Conservation (phyloP, 352 stramenopile genomes). For the Globisporangium polare region DNA sequence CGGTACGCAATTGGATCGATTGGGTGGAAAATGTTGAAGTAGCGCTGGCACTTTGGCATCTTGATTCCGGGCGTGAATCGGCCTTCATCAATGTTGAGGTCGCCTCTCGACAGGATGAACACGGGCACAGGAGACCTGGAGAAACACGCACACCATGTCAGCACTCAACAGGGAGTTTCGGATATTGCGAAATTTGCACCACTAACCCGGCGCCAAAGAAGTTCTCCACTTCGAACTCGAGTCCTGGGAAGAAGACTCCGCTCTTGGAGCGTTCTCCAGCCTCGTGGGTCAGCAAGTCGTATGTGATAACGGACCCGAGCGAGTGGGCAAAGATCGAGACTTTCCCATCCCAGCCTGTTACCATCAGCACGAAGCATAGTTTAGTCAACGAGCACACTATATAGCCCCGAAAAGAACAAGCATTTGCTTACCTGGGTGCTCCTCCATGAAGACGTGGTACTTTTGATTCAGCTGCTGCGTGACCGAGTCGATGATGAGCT, state of each 20-base stretch:
- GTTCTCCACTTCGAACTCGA: conserved; percentile 86
- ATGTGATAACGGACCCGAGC: conserved; percentile 89
- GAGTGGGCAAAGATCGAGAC: conserved; percentile 90
- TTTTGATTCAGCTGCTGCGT: conserved; percentile 86
- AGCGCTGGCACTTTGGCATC: conserved; percentile 71
- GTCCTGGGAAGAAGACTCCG: conserved; percentile 65
- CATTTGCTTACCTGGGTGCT: conserved; percentile 52
- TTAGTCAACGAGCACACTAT: not conserved
- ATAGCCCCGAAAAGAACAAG: too few species aligned
- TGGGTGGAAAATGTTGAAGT: conserved; percentile 91
- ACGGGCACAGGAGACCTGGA: conserved; percentile 74
- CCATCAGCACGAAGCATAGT: not conserved
- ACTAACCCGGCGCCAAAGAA: conserved; percentile 81
- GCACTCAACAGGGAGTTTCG: not conserved
- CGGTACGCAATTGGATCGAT: conserved; percentile 91
- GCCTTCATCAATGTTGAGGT: conserved; percentile 72
- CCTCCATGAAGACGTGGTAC: conserved; percentile 88
- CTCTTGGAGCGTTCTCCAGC: conserved; percentile 53
- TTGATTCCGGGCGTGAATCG: conserved; percentile 78
- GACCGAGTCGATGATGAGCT: conserved; percentile 90
- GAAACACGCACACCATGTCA: not conserved
- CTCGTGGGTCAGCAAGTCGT: conserved; percentile 88
- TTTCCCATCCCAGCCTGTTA: conserved; percentile 75
- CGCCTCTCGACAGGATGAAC: conserved; percentile 78
- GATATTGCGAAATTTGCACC: not conserved